Evolutionary conservation across 352 stramenopile genomes (phyloP).

Genomic region (Blastocystis sp.): DNA sequence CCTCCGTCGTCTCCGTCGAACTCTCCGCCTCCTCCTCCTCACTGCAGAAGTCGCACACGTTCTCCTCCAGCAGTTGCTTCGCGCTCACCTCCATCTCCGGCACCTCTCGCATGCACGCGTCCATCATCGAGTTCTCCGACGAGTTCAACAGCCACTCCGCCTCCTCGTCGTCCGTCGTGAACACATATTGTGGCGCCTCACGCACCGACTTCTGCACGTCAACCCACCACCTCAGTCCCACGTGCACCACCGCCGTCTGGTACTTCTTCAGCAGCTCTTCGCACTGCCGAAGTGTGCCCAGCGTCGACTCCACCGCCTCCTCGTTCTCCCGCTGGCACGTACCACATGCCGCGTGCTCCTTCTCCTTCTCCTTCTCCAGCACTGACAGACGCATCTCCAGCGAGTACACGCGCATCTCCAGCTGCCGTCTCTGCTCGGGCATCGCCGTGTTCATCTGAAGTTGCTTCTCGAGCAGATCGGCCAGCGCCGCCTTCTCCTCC

Average conservation of each 20-base stretch:
- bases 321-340: not conserved
- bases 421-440: not conserved
- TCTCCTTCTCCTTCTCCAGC: not conserved
- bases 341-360: not conserved
- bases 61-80: not conserved
- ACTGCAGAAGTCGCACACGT: not conserved
- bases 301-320: not conserved
- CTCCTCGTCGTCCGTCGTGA: not conserved
- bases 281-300: not conserved
- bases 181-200: not conserved
- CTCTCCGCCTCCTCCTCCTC: not conserved
- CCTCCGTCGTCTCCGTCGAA: not conserved
- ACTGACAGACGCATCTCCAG: not conserved
- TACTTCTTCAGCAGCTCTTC: not conserved
- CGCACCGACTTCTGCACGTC: not conserved
- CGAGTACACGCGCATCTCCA: not conserved
- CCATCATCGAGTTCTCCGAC: not conserved
- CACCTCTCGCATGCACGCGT: not conserved
- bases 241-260: not conserved
- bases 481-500: not conserved
- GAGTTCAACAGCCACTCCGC: not conserved
- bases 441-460: not conserved
- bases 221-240: not conserved
- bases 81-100: not conserved
- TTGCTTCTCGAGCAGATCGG: not conserved